phyloP scores from a whole-genome alignment of 1,284 basidiomycete species.

The Inonotus obliquus region DNA sequence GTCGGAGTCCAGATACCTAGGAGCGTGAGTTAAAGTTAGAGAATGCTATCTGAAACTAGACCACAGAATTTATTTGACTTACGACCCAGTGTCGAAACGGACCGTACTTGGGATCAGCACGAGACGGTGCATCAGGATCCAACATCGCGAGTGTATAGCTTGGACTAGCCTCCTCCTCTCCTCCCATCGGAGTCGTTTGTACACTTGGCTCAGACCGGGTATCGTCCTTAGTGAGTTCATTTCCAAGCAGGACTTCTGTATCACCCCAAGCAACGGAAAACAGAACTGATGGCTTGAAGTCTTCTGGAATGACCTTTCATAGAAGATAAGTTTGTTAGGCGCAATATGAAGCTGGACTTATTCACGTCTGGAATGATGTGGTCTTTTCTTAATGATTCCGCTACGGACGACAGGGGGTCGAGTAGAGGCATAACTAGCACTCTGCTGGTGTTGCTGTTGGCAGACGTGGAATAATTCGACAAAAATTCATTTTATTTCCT shows the following conservation, averaged over 20 bases:
- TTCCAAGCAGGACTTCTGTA: conserved; percentile 45
- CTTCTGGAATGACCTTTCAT: conserved; percentile 39
- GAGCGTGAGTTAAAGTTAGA: conserved; percentile 14
- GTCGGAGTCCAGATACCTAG: conserved; percentile 54
- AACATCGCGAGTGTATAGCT: conserved; percentile 60
- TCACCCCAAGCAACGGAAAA: conserved; percentile 50
- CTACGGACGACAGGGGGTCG: conserved; percentile 40
- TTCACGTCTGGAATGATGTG: conserved; percentile 48
- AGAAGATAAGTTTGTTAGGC: not conserved
- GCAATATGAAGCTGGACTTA: not conserved
- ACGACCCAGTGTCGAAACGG: conserved; percentile 68
- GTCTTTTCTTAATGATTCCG: conserved; percentile 35
- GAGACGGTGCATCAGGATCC: conserved; percentile 65
- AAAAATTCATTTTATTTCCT: no score
- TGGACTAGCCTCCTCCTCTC: conserved; percentile 27
- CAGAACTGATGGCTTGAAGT: conserved; percentile 46
- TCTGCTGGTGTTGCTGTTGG: no score
- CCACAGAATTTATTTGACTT: no score
- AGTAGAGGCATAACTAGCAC: conserved; percentile 23
- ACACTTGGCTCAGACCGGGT: conserved; percentile 50
- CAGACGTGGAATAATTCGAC: not conserved
- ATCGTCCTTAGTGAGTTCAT: conserved; percentile 42
- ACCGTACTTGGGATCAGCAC: conserved; percentile 47
- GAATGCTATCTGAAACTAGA: no score
- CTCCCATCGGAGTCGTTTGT: conserved; percentile 40